phyloP scores from a whole-genome alignment of 305 asterid species.

The Fraxinus sp. region DNA sequence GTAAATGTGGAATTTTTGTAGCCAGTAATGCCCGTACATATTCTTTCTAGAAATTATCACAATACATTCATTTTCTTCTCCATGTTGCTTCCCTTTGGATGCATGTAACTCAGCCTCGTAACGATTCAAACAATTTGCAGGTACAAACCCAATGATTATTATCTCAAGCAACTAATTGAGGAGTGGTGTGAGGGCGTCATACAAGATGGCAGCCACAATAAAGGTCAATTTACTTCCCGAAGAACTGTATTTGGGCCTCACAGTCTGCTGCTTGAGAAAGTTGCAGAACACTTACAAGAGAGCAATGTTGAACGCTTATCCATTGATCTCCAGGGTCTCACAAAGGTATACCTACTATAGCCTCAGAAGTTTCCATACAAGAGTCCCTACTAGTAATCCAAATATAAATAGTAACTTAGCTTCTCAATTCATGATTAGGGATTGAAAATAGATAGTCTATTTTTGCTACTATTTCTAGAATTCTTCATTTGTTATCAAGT shows the following conservation, averaged over 20 bases:
- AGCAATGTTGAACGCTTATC: constrained; percentile 57
- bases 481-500: neutral
- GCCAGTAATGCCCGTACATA: constrained; percentile 8
- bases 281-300: constrained; percentile 78
- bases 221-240: constrained; percentile 32
- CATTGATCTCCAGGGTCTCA: constrained; percentile 77
- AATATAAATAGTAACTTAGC: neutral
- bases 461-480: neutral
- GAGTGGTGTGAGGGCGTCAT: constrained; percentile 98
- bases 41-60: constrained; percentile 6
- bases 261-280: constrained; percentile 78
- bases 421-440: neutral
- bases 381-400: neutral
- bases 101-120: neutral
- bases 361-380: neutral
- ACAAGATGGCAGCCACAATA: constrained; percentile 42
- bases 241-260: constrained; percentile 42
- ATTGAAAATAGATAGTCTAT: neutral
- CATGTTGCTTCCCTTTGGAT: neutral
- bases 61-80: neutral
- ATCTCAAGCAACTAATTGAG: constrained; percentile 84
- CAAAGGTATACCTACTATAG: constrained; percentile 54
- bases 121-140: constrained; percentile 40
- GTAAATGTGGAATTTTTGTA: constrained; percentile 38
- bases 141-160: constrained; percentile 83